A percentile compares a stretch with the other conserved stretches of the same genome.
Evolutionary conservation across 139 green algal species (phyloP).

Genomic region (Coelastrella sp.): DNA sequence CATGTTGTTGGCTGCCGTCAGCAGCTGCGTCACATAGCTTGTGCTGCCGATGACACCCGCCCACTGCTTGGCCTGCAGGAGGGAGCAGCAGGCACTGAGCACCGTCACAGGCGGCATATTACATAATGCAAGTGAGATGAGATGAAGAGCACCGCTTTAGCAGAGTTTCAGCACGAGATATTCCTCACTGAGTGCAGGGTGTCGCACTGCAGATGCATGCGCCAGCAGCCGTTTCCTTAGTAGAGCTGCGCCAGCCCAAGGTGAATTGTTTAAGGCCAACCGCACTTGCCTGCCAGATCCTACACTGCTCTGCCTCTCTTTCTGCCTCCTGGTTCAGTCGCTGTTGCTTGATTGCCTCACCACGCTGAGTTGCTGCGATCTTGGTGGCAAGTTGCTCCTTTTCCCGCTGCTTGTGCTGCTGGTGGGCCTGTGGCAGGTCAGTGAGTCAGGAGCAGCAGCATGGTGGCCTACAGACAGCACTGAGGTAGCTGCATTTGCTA

Average conservation of each 20-base stretch:
- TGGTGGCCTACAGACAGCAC: background rate
- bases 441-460: background rate
- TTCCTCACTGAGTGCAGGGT: background rate
- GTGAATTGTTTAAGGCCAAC: background rate
- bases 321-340: slow-evolving; percentile 14
- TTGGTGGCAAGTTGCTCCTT: slow-evolving; percentile 10
- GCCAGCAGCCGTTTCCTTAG: background rate
- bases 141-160: background rate
- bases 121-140: background rate
- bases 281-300: background rate
- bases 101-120: background rate
- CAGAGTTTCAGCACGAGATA: background rate
- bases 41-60: background rate
- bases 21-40: background rate
- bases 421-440: background rate
- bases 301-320: background rate
- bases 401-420: slow-evolving; percentile 44
- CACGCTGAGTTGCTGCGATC: background rate
- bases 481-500: background rate
- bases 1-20: background rate
- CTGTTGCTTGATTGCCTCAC: background rate
- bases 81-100: background rate
- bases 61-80: slow-evolving; percentile 33
- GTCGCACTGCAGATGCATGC: background rate
- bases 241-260: background rate